These are phyloP conservation scores for Phytophthora megakarya DNA, from an alignment of 352 stramenopile species.

Conservation along the genomic window DNA sequence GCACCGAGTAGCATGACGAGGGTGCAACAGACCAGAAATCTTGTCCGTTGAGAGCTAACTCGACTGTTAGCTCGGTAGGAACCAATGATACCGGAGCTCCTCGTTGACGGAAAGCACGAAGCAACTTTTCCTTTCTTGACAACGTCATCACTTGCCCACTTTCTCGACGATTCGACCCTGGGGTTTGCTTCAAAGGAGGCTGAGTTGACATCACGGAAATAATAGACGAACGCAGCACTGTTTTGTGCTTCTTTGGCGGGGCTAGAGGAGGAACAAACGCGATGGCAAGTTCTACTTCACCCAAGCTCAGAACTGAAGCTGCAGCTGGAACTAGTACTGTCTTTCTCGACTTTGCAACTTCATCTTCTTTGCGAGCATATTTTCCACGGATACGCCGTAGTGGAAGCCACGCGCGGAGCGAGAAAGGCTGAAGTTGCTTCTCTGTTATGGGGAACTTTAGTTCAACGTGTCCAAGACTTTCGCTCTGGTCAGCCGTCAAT, in stretches of 20 bases:
- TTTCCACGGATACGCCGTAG: conserved; percentile 39
- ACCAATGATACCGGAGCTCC: conserved; percentile 35
- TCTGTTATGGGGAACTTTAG: conserved; percentile 41
- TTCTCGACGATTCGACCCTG: conserved; percentile 16
- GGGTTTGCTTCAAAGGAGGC: neutral
- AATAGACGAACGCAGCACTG: conserved; percentile 50
- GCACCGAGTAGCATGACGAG: conserved; percentile 41
- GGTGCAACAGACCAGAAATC: conserved; percentile 63
- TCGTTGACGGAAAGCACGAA: conserved; percentile 53
- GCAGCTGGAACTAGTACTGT: neutral
- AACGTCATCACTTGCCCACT: conserved; percentile 1
- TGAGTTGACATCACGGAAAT: conserved; percentile 56
- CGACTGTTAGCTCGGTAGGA: conserved; percentile 55
- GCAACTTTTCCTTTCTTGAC: conserved; percentile 52
- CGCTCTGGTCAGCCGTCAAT: conserved; percentile 67
- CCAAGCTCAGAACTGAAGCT: conserved; percentile 24
- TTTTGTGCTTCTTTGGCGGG: conserved; percentile 26
- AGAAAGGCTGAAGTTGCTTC: conserved; percentile 36
- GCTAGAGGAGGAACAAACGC: conserved; percentile 41
- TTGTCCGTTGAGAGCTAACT: conserved; percentile 69
- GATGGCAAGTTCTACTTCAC: conserved; percentile 60
- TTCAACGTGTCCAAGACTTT: conserved; percentile 61
- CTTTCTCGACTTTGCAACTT: conserved; percentile 25
- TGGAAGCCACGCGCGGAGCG: conserved; percentile 56
- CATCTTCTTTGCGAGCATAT: conserved; percentile 29